phyloP scores from a whole-genome alignment of 805 yeast genomes.

The Schizosaccharomyces osmophilus region DNA sequence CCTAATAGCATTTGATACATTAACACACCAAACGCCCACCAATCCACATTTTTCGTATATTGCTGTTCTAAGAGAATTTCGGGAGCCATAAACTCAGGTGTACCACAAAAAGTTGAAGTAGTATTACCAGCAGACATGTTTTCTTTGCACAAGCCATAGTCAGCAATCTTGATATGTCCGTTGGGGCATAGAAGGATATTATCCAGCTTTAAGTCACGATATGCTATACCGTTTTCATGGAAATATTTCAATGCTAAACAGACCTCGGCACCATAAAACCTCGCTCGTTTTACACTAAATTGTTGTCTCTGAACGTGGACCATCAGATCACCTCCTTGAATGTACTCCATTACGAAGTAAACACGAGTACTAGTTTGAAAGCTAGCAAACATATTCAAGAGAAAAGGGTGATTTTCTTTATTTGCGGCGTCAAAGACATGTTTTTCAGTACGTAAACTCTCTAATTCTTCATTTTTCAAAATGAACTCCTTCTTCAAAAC shows the following conservation, averaged over 20 bases:
- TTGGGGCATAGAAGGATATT: constrained; percentile 68
- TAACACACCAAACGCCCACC: constrained; percentile 99
- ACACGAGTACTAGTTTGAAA: constrained; percentile 95
- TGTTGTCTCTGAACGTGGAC: constrained; percentile 93
- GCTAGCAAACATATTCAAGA: constrained; percentile 74
- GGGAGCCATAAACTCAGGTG: constrained; percentile 98
- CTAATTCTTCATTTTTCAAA: constrained; percentile 86
- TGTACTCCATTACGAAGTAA: constrained; percentile 96
- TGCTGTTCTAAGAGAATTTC: constrained; percentile 81
- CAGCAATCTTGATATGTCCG: constrained; percentile 92
- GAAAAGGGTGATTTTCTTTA: constrained; percentile 73
- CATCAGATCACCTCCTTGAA: constrained; percentile 95
- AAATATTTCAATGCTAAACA: constrained; percentile 71
- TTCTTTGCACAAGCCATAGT: constrained; percentile 90
- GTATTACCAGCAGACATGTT: constrained; percentile 65
- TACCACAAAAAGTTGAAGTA: constrained; percentile 91
- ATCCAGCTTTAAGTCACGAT: constrained; percentile 87
- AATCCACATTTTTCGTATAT: constrained; percentile 83
- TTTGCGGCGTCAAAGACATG: constrained; percentile 67
- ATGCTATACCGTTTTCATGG: constrained; percentile 86
- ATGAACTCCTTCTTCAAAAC: constrained; percentile 89
- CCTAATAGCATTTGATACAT: constrained; percentile 88
- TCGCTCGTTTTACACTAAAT: constrained; percentile 79
- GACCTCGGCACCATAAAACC: constrained; percentile 93
- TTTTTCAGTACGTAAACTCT: constrained; percentile 81